A percentile compares a stretch with the other conserved stretches of the same genome.
Evolutionary conservation across 495 filamentous ascomycete species (phyloP).

Genomic region (Parmelia sp.): DNA sequence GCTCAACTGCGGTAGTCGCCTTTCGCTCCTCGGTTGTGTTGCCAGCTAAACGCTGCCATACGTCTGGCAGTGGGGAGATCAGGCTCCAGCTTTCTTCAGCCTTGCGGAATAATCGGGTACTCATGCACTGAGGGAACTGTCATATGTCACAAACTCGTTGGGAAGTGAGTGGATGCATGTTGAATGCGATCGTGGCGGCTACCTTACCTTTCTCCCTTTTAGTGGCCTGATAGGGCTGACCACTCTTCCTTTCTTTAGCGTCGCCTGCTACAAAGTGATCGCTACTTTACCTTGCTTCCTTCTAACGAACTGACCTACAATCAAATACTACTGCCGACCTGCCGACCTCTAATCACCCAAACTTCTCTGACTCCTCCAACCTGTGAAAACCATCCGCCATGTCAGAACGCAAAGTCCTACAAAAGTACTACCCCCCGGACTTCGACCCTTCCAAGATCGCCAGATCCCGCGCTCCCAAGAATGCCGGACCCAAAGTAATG

Average conservation of each 20-base stretch:
- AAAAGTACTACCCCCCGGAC: constrained; percentile 89
- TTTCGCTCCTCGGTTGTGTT: no score
- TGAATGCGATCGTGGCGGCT: no score
- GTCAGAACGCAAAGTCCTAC: constrained; percentile 89
- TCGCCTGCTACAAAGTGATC: neutral
- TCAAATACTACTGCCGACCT: neutral
- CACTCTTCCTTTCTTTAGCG: neutral
- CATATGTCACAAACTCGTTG: no score
- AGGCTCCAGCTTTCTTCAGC: no score
- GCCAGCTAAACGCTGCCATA: no score
- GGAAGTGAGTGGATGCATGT: no score
- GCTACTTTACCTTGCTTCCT: no score
- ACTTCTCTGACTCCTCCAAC: neutral
- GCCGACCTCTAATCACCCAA: neutral
- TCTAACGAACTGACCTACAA: neutral
- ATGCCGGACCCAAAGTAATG: constrained; percentile 69
- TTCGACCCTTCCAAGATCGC: constrained; percentile 86
- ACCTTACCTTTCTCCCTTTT: no score
- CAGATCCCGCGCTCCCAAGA: constrained; percentile 61
- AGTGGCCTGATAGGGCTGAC: neutral
- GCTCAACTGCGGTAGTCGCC: no score
- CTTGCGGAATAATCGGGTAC: no score
- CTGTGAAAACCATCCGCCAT: constrained; percentile 38
- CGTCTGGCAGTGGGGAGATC: no score
- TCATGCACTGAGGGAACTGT: no score